phyloP scores from a whole-genome alignment of 1,284 basidiomycete genomes.

The Boletus mariae region DNA sequence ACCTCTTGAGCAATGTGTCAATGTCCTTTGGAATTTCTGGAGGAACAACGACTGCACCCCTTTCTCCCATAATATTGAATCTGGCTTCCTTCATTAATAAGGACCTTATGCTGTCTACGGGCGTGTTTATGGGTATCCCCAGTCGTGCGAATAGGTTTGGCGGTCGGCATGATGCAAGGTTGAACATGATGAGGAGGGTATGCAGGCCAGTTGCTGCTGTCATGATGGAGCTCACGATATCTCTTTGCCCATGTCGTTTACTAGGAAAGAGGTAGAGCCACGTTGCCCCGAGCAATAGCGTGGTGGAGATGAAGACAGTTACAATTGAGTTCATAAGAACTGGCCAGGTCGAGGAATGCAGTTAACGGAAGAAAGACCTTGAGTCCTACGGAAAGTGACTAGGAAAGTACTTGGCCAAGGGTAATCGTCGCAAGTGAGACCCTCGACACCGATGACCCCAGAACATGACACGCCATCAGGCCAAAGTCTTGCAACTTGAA shows the following conservation, averaged over 20 bases:
- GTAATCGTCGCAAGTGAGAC: background rate
- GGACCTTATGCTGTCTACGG: slow-evolving; percentile 49
- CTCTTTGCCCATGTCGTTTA: slow-evolving; percentile 2
- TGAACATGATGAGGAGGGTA: slow-evolving; percentile 50
- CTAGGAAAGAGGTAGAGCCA: slow-evolving; percentile 20
- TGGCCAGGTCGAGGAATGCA: no score
- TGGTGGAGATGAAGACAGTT: slow-evolving; percentile 10
- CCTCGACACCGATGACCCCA: background rate
- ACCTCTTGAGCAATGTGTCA: slow-evolving; percentile 50
- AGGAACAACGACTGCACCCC: slow-evolving; percentile 14
- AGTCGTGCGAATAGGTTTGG: slow-evolving; percentile 60
- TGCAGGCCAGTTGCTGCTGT: slow-evolving; percentile 46
- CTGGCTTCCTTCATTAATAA: slow-evolving; percentile 36
- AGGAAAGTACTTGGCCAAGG: no score
- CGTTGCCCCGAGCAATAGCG: slow-evolving; percentile 16
- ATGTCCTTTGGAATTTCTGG: slow-evolving; percentile 42
- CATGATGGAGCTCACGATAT: slow-evolving; percentile 4
- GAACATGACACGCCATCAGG: background rate
- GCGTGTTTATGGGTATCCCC: slow-evolving; percentile 49
- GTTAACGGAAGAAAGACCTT: no score
- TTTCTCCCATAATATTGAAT: slow-evolving; percentile 5
- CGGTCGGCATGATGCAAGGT: slow-evolving; percentile 48
- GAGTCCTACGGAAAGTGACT: no score
- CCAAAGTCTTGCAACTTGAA: background rate
- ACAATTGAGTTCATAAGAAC: background rate